These are phyloP conservation scores for Coleophoma crateriformis DNA, from an alignment of 2,329 filamentous ascomycete genomes.

Conservation along the genomic window DNA sequence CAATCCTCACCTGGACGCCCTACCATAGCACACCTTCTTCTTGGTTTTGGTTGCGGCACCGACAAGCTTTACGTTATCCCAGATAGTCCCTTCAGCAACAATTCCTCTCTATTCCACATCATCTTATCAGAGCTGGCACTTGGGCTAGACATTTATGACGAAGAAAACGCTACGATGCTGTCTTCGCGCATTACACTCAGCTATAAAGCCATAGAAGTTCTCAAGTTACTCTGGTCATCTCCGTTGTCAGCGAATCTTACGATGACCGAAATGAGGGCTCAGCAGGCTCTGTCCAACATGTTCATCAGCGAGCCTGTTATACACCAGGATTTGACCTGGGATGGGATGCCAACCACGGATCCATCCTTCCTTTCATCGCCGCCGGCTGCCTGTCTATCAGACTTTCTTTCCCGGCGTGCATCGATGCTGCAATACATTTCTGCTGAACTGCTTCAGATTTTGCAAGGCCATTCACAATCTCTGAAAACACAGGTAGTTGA, in stretches of 20 bases:
- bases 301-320: conserved; percentile 69
- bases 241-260: conserved; percentile 70
- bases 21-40: conserved; percentile 82
- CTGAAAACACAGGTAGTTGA: conserved; percentile 64
- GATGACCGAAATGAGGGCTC: conserved; percentile 72
- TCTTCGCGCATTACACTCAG: conserved; percentile 66
- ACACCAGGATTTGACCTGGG: conserved; percentile 65
- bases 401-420: conserved; percentile 74
- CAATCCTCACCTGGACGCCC: conserved; percentile 69
- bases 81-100: conserved; percentile 64
- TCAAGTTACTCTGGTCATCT: conserved; percentile 80
- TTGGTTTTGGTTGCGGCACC: conserved; percentile 78
- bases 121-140: conserved; percentile 64
- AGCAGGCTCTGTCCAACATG: conserved; percentile 74
- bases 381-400: conserved; percentile 27
- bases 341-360: conserved; percentile 54
- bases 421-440: conserved; percentile 80
- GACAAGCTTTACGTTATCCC: conserved; percentile 63
- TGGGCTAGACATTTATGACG: conserved; percentile 53
- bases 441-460: conserved; percentile 75
- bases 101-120: conserved; percentile 76
- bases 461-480: conserved; percentile 64
- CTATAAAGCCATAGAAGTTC: conserved; percentile 63
- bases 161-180: conserved; percentile 48
- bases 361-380: conserved; percentile 61